phyloP scores from a whole-genome alignment of 1,139 yeast genomes.

The Sugiyamaella xylanicola region DNA sequence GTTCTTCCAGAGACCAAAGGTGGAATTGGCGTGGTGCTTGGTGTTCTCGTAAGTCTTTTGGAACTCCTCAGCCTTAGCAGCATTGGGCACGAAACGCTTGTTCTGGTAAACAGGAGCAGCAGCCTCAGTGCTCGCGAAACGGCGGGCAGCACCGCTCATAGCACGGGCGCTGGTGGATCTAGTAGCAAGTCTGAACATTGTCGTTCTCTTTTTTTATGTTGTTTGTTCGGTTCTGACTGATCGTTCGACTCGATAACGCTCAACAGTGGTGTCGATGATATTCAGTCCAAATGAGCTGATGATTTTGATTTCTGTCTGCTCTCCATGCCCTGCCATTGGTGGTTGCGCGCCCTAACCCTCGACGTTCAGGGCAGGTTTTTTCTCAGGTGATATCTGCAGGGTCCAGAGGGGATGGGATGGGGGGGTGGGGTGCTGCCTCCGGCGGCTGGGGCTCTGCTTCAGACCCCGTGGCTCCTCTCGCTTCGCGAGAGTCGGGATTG shows the following conservation, averaged over 20 bases:
- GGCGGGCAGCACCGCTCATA: slow-evolving; percentile 17
- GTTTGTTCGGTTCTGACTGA: background rate
- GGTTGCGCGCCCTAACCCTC: background rate
- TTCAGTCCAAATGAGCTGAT: slow-evolving; percentile 9
- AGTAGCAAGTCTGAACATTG: slow-evolving; percentile 21
- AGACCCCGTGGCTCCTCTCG: slow-evolving; percentile 1
- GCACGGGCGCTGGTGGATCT: slow-evolving; percentile 14
- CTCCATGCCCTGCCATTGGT: slow-evolving; percentile 14
- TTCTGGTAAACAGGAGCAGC: slow-evolving; percentile 24
- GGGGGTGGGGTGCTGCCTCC: background rate
- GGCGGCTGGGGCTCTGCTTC: slow-evolving; percentile 1
- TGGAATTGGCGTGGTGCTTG: slow-evolving; percentile 73
- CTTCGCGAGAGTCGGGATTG: background rate
- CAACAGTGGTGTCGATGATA: background rate
- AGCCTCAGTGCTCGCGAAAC: slow-evolving; percentile 27
- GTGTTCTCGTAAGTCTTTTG: slow-evolving; percentile 56
- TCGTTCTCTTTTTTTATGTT: background rate
- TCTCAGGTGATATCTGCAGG: background rate
- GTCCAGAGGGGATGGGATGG: background rate
- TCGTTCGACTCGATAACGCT: no score
- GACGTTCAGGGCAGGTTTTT: background rate
- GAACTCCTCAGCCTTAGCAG: slow-evolving; percentile 59
- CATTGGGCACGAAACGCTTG: slow-evolving; percentile 42
- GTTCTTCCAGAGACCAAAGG: slow-evolving; percentile 83
- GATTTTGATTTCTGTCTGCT: slow-evolving; percentile 7